Evolutionary conservation across 768 basidiomycete genomes (phyloP).

Genomic region (Xerocomus potaroensis): DNA sequence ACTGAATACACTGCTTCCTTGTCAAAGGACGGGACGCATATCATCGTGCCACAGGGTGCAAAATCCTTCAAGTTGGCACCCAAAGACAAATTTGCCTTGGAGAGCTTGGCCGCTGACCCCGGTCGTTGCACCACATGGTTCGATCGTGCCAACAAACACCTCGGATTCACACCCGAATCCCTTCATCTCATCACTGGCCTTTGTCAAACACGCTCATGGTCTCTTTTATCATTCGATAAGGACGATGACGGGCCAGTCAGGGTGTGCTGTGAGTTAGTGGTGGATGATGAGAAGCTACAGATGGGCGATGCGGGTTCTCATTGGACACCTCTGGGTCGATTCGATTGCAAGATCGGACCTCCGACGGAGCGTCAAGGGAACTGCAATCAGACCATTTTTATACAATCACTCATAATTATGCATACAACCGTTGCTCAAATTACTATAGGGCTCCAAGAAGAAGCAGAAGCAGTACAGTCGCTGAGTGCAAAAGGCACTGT

Average conservation of each 20-base stretch:
- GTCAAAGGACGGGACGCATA: not conserved
- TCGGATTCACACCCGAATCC: not conserved
- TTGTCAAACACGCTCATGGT: constrained; percentile 1
- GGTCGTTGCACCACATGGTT: not conserved
- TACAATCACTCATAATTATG: not conserved
- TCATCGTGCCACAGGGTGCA: no score
- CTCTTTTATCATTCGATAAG: not conserved
- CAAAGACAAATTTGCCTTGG: not conserved
- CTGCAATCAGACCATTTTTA: not conserved
- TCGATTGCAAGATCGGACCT: not conserved
- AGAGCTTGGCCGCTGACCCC: not conserved
- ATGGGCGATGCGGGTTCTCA: not conserved
- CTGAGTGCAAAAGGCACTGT: no score
- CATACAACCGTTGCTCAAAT: no score
- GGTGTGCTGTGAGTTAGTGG: not conserved
- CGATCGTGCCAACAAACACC: not conserved
- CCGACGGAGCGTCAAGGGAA: not conserved
- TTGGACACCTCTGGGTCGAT: not conserved
- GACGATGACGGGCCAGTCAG: not conserved
- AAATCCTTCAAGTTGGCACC: not conserved
- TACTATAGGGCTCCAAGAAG: no score
- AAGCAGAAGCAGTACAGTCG: no score
- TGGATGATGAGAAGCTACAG: not conserved
- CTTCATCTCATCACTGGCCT: constrained; percentile 1
- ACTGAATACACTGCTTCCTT: not conserved